These are phyloP conservation scores for Coemansia sp. DNA, from an alignment of 192 early-diverging fungal genomes.

Conservation along the genomic window DNA sequence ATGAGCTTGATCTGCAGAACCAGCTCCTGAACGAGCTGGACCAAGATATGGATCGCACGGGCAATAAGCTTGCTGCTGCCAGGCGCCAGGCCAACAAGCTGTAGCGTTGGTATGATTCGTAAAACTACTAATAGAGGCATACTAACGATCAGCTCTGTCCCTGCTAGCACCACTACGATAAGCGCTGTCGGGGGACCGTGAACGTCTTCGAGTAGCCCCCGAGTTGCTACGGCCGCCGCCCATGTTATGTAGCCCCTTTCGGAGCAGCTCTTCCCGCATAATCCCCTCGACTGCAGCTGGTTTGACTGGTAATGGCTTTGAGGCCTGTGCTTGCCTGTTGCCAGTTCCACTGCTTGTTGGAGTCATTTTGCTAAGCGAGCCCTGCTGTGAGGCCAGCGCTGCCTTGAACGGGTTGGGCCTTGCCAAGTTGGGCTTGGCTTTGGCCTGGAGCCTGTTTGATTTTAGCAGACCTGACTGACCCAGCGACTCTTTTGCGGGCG, in stretches of 20 bases:
- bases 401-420: constrained; percentile 39
- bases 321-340: neutral
- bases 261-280: constrained; percentile 24
- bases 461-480: constrained; percentile 8
- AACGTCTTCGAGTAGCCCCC: constrained; percentile 9
- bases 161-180: neutral
- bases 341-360: neutral
- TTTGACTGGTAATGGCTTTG: neutral
- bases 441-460: neutral
- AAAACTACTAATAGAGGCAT: neutral
- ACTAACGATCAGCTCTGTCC: neutral
- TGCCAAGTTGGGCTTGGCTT: neutral
- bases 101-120: constrained; percentile 30
- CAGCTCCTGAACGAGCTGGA: constrained; percentile 82
- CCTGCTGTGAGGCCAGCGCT: constrained; percentile 9
- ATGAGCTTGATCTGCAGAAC: constrained; percentile 92
- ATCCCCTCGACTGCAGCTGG: constrained; percentile 18
- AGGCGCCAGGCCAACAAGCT: constrained; percentile 77
- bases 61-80: constrained; percentile 70
- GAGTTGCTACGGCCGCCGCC: neutral
- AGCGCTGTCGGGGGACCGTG: constrained; percentile 19
- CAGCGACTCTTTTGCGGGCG: neutral
- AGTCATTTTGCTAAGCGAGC: constrained; percentile 4
- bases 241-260: constrained; percentile 8
- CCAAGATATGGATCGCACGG: constrained; percentile 72